Base-by-base conservation (phyloP, 1,284 basidiomycete genomes). In the Pterula multifida region DNA sequence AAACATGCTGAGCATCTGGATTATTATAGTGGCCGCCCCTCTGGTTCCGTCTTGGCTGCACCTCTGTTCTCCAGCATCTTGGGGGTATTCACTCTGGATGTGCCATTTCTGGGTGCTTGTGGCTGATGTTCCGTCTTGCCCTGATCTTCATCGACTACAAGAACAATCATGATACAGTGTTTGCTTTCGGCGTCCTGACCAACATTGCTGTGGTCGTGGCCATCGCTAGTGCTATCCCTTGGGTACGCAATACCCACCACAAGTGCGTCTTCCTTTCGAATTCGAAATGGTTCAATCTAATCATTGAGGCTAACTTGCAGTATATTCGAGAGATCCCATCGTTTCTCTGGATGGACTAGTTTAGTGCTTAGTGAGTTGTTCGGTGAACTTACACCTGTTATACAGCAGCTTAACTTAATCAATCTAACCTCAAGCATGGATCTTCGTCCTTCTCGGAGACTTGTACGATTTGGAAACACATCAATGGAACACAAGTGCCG, bases 41-140 rank as follows among this genome's bases (percentile, higher is more conserved):
- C 22, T 80, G 73, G 72, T 84, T 75, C 64, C 73, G 83, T 50
- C 67, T 85, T 9, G 78, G 72, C 17, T 81, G 80, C 62, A 85
- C 83, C 2, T 84, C 82, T 17, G 73, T 47, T 55, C 48, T 55
- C 17, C 60, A 85, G 73, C 84, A 86, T 64, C 72, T 86, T 32
- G 85, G 84, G 35, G 85, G 84, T 23, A 84, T 87, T 54, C 84
- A 87, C 57, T 78, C 77, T 48, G 83, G 83, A 12, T 87, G 84
- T 56, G 81, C 81, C 1, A 61, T 79, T 17, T 81, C 81, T 13
- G 81, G 80, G 50, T 68, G 79, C 17, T 64, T 73, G 13, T 85
- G 84, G 82, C 65, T 85, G 48, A 61, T 83, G 21, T 70, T 75
- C 54, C 79, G 79, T 61, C 68, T 83, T 36, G 70, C 78, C 50